Evolutionary conservation across 768 basidiomycete species (phyloP), one percentile per base, ranked within the genome.

Genomic region (Rhizopogon roseolus): DNA sequence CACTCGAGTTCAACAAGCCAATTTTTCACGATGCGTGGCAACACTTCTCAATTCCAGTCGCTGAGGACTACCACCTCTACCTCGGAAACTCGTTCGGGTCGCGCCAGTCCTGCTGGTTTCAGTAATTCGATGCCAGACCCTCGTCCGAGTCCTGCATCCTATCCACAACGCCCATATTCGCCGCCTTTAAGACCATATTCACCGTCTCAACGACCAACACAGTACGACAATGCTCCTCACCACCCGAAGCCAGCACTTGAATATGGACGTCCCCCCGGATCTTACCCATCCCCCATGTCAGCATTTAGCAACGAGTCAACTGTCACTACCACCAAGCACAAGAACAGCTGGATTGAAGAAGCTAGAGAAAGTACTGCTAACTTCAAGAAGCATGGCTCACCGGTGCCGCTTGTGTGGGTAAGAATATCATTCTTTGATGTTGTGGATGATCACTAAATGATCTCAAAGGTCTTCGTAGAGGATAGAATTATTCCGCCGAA

Each of bases 401-500:
- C 65, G 19, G 60, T 66, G 42, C 65, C 65, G 5, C 61, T 66
- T 10, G 42, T 43, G 19, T 66, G 66, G 66, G 66, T 69, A 41
- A 19, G 65, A 41, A 8, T 48, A 22, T 5, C 4, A 13, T 36
- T 14, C 5, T 10, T 22, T 5, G 9, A 25, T 22, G 8, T 36
- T 17, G 9, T n/a, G 1, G 27, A 32, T 22, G 37, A 17, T 45
- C 34, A 40, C 22, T 39, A 19, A 17, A 45, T 39, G 6, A 1
- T n/a, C 5, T 13, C 5, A 40, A 48, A 69, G 66, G 57, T 67
- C 6, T 56, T 67, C 6, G 58, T 66, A 38, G 42, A 34, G 6
- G 67, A 66, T 34, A 67, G 69, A 29, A 37, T 61, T 10, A 63
- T 66, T 46, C 66, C 66, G 8, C 63, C 65, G 44, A 48, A 67